Base-by-base conservation (phyloP, 192 early-diverging fungal species). In the Dissophora ornata region DNA sequence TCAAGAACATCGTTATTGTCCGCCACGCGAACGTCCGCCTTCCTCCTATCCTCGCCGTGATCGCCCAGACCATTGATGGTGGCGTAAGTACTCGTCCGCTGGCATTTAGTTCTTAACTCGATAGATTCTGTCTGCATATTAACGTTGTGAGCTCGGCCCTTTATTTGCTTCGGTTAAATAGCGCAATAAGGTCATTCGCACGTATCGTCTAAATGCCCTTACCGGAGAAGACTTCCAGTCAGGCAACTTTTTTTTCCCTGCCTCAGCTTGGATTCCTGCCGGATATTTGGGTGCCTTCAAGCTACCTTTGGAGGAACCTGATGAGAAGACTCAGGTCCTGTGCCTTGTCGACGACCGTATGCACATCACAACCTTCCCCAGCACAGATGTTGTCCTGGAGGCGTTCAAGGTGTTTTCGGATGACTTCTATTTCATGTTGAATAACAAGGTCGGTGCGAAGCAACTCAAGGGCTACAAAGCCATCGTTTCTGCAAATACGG, bases 31-130 rank as follows among this genome's bases (percentile, higher is more conserved):
- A 86, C n/a, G 87, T 92, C 16, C 89, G 89, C 50, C 85, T 84
- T 29, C 93, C 93, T 2, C 91, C 94, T 29, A 62, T 95, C 51
- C 63, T 95, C n/a, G 88, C 84, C 18, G 79, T 86, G 2, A 79
- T 94, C 50, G 90, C 83, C 41, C 29, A 62, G 36, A 69, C 73
- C n/a, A 32, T 57, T 19, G 73, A 81, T 62, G 82, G 71, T 53
- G 54, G 57, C 29, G 69, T 81, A 80, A 45, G 51, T 61, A 15
- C 10, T 36, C 0, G 7, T 25, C 19, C n/a, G n/a, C n/a, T n/a
- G n/a, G n/a, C n/a, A n/a, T n/a, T n/a, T n/a, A n/a, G n/a, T n/a
- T n/a, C n/a, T n/a, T n/a, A n/a, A n/a, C n/a, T n/a, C n/a, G n/a
- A n/a, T n/a, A n/a, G n/a, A n/a, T n/a, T n/a, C n/a, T n/a, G n/a